Percentiles rank a stretch among this genome's conserved stretches.
These are phyloP conservation scores for Starmera caribaea DNA, from an alignment of 805 yeast genomes.

Conservation along the genomic window DNA sequence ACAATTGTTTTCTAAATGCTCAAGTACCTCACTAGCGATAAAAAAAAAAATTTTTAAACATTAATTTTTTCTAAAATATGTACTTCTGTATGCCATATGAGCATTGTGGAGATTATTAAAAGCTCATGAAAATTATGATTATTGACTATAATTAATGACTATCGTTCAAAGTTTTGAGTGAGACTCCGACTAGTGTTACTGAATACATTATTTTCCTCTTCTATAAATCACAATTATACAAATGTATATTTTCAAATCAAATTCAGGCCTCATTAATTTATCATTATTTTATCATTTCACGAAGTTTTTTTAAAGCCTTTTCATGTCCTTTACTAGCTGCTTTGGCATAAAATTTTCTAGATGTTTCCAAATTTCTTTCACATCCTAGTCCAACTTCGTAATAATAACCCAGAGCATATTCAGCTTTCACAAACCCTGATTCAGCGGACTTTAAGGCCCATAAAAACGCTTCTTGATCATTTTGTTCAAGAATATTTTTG, in stretches of 20 bases:
- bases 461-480: constrained; percentile 54
- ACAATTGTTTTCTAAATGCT: neutral
- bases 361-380: constrained; percentile 29
- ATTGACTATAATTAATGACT: no score
- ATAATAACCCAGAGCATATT: constrained; percentile 61
- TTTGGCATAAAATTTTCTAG: constrained; percentile 39
- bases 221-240: no score
- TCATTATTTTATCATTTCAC: constrained; percentile 32
- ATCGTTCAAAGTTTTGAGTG: no score
- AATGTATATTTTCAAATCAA: no score
- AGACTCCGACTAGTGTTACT: no score
- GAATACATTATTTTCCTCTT: no score
- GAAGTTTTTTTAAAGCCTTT: constrained; percentile 33
- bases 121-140: no score
- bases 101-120: no score
- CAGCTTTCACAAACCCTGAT: constrained; percentile 50
- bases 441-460: constrained; percentile 61
- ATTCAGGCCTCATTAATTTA: no score
- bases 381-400: constrained; percentile 60
- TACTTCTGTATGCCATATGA: no score
- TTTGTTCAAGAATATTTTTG: constrained; percentile 37
- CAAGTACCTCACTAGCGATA: constrained; percentile 32
- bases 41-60: constrained; percentile 21
- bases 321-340: constrained; percentile 58
- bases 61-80: no score